Evolutionary conservation across 2,329 filamentous ascomycete species (phyloP).

Genomic region (Penicillium freii): DNA sequence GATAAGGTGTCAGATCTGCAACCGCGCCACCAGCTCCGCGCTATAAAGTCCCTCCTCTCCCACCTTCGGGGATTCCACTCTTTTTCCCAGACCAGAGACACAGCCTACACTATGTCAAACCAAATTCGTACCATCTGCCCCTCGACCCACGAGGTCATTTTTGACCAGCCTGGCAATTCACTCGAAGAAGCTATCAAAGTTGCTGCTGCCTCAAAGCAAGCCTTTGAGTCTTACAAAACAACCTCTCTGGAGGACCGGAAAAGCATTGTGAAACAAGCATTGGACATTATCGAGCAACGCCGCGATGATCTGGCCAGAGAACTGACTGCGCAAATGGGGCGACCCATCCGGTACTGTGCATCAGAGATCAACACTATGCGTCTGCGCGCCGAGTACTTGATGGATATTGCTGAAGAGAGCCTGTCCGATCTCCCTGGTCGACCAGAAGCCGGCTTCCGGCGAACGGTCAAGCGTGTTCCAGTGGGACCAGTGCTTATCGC

Average conservation of each 20-base stretch:
- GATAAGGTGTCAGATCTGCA: background rate
- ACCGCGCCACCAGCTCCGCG: constrained; percentile 5
- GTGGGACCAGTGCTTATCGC: constrained; percentile 81
- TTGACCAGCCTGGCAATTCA: constrained; percentile 69
- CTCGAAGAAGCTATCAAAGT: constrained; percentile 24
- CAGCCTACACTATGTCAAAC: constrained; percentile 23
- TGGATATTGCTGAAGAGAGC: constrained; percentile 75
- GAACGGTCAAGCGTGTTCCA: constrained; percentile 81
- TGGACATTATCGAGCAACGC: constrained; percentile 65
- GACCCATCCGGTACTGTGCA: constrained; percentile 78
- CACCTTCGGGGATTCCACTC: background rate
- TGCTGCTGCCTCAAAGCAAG: constrained; percentile 28
- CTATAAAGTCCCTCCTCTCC: constrained; percentile 12
- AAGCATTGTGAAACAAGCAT: constrained; percentile 74
- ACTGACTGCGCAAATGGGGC: constrained; percentile 85
- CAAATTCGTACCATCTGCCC: constrained; percentile 71
- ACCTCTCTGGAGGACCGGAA: constrained; percentile 71
- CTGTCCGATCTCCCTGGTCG: constrained; percentile 78
- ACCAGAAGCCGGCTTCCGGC: constrained; percentile 77
- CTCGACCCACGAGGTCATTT: constrained; percentile 76
- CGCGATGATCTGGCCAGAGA: constrained; percentile 77
- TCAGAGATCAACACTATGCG: constrained; percentile 81
- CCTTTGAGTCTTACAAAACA: constrained; percentile 58
- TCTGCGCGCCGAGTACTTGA: constrained; percentile 75
- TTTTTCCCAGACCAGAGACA: background rate